Evolutionary conservation across 768 basidiomycete genomes (phyloP).

Genomic region (Mrakia blollopis): DNA sequence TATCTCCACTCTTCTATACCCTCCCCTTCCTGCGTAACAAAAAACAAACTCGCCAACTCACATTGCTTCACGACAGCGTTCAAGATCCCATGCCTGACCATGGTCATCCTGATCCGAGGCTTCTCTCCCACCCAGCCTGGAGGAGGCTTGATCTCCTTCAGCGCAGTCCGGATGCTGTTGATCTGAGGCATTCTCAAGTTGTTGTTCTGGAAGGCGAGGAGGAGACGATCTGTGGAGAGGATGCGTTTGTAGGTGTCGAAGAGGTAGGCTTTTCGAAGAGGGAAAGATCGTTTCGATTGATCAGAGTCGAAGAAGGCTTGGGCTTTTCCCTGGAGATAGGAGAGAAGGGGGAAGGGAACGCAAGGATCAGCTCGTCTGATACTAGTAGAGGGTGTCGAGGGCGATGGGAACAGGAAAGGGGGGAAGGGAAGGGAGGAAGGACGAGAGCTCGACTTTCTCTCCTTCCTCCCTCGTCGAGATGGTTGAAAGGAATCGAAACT

Average conservation of each 20-base stretch:
- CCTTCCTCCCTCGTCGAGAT: no score
- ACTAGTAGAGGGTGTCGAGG: neutral
- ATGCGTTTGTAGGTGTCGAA: constrained; percentile 19
- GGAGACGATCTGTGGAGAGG: constrained; percentile 8
- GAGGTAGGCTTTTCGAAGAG: constrained; percentile 21
- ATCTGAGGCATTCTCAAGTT: constrained; percentile 19
- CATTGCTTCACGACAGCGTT: constrained; percentile 8
- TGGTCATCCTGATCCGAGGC: neutral
- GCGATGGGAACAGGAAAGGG: neutral
- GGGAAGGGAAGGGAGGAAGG: neutral
- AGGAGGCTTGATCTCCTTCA: constrained; percentile 1
- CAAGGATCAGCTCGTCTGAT: neutral
- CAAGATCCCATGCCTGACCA: constrained; percentile 21
- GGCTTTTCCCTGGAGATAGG: constrained; percentile 11
- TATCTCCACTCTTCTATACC: neutral
- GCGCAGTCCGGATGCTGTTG: neutral
- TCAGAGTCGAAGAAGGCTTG: constrained; percentile 11
- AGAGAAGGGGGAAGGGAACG: neutral
- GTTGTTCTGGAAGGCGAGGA: constrained; percentile 30
- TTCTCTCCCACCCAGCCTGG: constrained; percentile 11
- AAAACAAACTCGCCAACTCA: neutral
- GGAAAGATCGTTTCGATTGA: constrained; percentile 13
- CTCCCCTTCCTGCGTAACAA: no score
- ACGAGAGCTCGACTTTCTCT: neutral
- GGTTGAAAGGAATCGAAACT: constrained; percentile 2